These are phyloP conservation scores for Trichoderma lentiforme DNA, from an alignment of 2,329 filamentous ascomycete genomes.

Conservation along the genomic window DNA sequence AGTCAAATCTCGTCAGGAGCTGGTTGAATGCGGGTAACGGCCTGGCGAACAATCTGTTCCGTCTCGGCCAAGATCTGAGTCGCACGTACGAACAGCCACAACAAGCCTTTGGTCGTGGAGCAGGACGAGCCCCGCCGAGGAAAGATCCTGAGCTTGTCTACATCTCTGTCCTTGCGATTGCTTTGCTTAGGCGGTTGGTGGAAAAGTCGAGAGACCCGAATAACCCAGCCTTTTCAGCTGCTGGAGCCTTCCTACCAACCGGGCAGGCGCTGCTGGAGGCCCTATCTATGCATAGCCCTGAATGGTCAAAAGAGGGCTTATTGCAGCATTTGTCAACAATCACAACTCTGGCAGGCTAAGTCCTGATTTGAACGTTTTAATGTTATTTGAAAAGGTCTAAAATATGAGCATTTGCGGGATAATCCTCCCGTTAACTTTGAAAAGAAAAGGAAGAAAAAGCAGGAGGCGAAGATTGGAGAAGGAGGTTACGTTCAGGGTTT, in stretches of 20 bases:
- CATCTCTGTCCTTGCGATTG: slow-evolving; percentile 66
- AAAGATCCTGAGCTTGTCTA: slow-evolving; percentile 55
- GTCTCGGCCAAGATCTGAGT: slow-evolving; percentile 70
- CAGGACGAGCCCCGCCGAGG: slow-evolving; percentile 32
- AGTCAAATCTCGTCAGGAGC: slow-evolving; percentile 66
- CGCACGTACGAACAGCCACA: slow-evolving; percentile 55
- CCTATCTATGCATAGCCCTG: slow-evolving; percentile 60
- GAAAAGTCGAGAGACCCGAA: slow-evolving; percentile 64
- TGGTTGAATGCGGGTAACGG: slow-evolving; percentile 85
- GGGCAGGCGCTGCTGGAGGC: slow-evolving; percentile 65
- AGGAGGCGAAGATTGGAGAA: background rate
- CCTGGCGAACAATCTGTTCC: slow-evolving; percentile 75
- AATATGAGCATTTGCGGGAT: slow-evolving; percentile 3
- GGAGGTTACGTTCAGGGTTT: background rate
- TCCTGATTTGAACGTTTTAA: background rate
- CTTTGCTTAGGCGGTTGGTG: slow-evolving; percentile 63
- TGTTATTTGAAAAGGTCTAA: background rate
- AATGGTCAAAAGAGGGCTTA: slow-evolving; percentile 62
- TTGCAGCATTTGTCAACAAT: slow-evolving; percentile 65
- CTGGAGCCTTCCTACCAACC: slow-evolving; percentile 61
- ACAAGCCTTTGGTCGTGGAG: slow-evolving; percentile 31
- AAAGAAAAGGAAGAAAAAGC: background rate
- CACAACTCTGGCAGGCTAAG: slow-evolving; percentile 29
- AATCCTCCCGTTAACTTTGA: background rate
- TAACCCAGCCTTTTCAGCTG: slow-evolving; percentile 48